Conservation (phyloP, 805 yeast genomes). For the Suhomyces sp. region DNA sequence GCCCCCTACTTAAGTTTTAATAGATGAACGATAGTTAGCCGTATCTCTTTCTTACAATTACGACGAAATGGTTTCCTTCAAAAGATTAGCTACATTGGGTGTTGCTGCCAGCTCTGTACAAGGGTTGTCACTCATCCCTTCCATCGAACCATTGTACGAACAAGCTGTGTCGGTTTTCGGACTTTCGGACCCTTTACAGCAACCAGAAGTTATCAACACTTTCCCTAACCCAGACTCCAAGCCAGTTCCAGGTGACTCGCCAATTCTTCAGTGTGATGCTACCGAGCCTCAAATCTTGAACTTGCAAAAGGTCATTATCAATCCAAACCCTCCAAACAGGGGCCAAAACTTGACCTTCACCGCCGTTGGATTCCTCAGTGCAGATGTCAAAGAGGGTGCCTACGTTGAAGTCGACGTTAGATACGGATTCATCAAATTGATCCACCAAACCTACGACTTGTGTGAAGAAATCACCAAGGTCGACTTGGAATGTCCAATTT, state of each 20-base stretch:
- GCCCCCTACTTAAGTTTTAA: too few species aligned
- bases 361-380: constrained; percentile 65
- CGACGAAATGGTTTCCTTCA: constrained; percentile 24
- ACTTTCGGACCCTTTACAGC: background rate
- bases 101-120: constrained; percentile 16
- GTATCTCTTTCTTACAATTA: constrained; percentile 3
- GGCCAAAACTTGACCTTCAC: constrained; percentile 80
- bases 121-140: constrained; percentile 23
- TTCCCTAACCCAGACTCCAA: constrained; percentile 43
- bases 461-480: constrained; percentile 86
- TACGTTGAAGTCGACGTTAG: constrained; percentile 93
- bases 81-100: constrained; percentile 12
- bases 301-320: constrained; percentile 56
- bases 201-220: constrained; percentile 11
- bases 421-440: constrained; percentile 84
- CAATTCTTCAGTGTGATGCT: constrained; percentile 74
- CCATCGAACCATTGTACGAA: constrained; percentile 14
- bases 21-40: too few species aligned
- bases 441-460: constrained; percentile 88
- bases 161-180: constrained; percentile 15
- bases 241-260: constrained; percentile 91
- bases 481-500: constrained; percentile 81
- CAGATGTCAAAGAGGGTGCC: constrained; percentile 74
- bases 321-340: constrained; percentile 86
- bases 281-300: constrained; percentile 60